phyloP scores from a whole-genome alignment of 2,329 filamentous ascomycete species.

The Pleurostoma richardsiae region DNA sequence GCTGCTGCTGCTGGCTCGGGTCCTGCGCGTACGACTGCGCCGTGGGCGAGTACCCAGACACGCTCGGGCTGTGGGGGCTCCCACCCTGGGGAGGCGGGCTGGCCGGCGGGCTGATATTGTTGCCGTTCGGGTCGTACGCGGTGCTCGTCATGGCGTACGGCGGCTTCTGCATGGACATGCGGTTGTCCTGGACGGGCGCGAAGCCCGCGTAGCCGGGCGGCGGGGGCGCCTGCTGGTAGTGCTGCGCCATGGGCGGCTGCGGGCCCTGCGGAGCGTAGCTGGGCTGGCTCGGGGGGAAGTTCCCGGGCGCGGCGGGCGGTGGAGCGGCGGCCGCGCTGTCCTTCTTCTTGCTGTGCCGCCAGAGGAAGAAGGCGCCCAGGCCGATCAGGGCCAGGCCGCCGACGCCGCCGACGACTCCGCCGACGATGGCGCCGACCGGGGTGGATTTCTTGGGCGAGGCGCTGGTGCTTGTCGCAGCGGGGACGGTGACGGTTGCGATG shows the following conservation, averaged over 20 bases:
- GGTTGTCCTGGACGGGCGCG: constrained; percentile 1
- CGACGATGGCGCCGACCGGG: constrained; percentile 21
- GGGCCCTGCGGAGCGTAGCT: not conserved
- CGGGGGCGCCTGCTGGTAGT: constrained; percentile 1
- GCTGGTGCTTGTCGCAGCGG: not conserved
- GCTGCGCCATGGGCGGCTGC: constrained; percentile 3
- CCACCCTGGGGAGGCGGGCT: constrained; percentile 14
- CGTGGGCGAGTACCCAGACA: not conserved
- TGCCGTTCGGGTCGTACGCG: constrained; percentile 6
- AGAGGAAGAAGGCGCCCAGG: constrained; percentile 20
- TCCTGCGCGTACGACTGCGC: not conserved
- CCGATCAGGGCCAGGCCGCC: constrained; percentile 20
- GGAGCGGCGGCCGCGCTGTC: constrained; percentile 4
- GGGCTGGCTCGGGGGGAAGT: not conserved
- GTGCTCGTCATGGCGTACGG: constrained; percentile 2
- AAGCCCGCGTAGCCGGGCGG: not conserved
- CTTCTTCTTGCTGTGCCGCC: constrained; percentile 18
- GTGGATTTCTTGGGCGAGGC: constrained; percentile 2
- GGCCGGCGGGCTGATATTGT: constrained; percentile 9
- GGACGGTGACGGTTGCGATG: not conserved
- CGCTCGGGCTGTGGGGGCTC: not conserved
- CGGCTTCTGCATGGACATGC: constrained; percentile 7
- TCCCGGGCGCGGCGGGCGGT: not conserved
- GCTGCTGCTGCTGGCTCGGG: constrained; percentile 2
- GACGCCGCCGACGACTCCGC: constrained; percentile 23